These are phyloP conservation scores for Aspergillus pseudonomiae DNA, from an alignment of 2,329 filamentous ascomycete species.

Conservation along the genomic window DNA sequence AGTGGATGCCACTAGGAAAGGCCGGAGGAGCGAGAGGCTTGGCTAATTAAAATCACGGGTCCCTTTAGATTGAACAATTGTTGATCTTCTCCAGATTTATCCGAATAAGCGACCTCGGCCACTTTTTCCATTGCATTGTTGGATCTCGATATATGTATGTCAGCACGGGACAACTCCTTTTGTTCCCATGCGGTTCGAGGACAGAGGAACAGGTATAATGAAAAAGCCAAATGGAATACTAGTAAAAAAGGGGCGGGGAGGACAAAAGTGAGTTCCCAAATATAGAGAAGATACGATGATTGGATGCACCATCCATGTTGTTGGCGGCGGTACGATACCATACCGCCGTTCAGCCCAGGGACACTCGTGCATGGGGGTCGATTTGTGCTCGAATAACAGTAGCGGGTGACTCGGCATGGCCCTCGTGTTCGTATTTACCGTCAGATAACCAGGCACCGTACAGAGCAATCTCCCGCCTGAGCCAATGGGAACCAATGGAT, in stretches of 20 bases:
- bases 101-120: not conserved
- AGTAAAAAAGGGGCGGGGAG: not conserved
- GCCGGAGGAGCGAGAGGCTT: not conserved
- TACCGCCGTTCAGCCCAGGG: not conserved
- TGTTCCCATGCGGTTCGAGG: not conserved
- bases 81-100: constrained; percentile 1
- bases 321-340: not conserved
- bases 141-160: not conserved
- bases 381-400: not conserved
- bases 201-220: not conserved
- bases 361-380: not conserved
- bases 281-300: constrained; percentile 6
- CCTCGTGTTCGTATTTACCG: constrained; percentile 21
- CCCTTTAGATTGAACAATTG: not conserved
- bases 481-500: not conserved
- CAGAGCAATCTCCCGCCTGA: not conserved
- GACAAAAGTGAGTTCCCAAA: not conserved
- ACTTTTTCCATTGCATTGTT: constrained; percentile 1
- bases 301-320: not conserved
- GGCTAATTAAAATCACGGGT: constrained; percentile 3
- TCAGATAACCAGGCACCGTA: constrained; percentile 31
- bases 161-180: not conserved
- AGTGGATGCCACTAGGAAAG: constrained; percentile 3
- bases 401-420: not conserved
- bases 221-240: not conserved